Percentiles rank a stretch among this genome's conserved stretches.
Evolutionary conservation across 1,139 yeast species (phyloP).

Genomic region (Kurtzmaniella quercitrusa): DNA sequence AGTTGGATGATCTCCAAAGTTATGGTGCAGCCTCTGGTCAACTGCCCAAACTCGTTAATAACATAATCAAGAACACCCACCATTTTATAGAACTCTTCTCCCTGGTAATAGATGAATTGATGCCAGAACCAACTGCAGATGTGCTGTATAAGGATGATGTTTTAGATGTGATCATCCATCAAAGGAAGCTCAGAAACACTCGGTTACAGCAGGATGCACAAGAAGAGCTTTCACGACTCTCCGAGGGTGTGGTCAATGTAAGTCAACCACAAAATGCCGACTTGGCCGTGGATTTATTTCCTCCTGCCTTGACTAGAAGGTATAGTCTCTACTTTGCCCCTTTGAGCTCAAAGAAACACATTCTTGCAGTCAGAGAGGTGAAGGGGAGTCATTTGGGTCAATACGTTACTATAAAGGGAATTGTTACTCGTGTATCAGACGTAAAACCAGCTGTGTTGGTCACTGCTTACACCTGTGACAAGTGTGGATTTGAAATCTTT

Average conservation of each 20-base stretch:
- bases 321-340: slow-evolving; percentile 88
- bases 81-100: slow-evolving; percentile 79
- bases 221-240: slow-evolving; percentile 43
- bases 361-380: slow-evolving; percentile 82
- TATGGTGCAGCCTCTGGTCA: slow-evolving; percentile 45
- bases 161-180: slow-evolving; percentile 86
- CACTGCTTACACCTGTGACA: slow-evolving; percentile 95
- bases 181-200: slow-evolving; percentile 78
- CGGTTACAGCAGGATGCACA: slow-evolving; percentile 65
- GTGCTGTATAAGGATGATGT: slow-evolving; percentile 84
- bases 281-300: slow-evolving; percentile 54
- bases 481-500: slow-evolving; percentile 94
- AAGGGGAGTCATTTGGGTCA: slow-evolving; percentile 83
- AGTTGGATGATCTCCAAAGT: slow-evolving; percentile 75
- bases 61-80: slow-evolving; percentile 65
- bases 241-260: slow-evolving; percentile 26
- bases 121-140: slow-evolving; percentile 81
- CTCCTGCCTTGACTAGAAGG: slow-evolving; percentile 81
- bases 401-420: slow-evolving; percentile 86
- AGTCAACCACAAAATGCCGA: slow-evolving; percentile 2
- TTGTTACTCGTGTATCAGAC: slow-evolving; percentile 92
- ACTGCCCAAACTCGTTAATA: slow-evolving; percentile 19
- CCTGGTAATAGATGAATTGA: slow-evolving; percentile 66
- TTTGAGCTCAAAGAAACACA: slow-evolving; percentile 38
- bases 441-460: slow-evolving; percentile 91